Evolutionary conservation across 352 stramenopile species (phyloP).

Genomic region (Globisporangium apiculatum): DNA sequence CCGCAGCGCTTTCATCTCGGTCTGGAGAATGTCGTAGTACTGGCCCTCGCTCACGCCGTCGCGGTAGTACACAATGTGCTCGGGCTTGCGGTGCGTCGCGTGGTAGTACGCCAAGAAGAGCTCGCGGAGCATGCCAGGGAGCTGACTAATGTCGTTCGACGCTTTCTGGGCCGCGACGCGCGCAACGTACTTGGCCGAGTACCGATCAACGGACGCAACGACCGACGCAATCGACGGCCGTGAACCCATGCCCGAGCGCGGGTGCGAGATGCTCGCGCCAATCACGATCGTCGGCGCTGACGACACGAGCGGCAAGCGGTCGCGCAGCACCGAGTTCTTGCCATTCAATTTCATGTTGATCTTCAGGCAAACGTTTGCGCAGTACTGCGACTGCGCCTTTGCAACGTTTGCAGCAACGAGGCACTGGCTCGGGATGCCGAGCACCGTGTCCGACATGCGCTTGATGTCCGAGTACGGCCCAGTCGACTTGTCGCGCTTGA

Average conservation of each 20-base stretch:
- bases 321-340: conserved; percentile 48
- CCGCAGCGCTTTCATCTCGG: conserved; percentile 43
- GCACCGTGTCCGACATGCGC: conserved; percentile 52
- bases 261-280: conserved; percentile 70
- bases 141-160: conserved; percentile 43
- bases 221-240: conserved; percentile 74
- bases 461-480: conserved; percentile 65
- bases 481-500: conserved; percentile 39
- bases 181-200: conserved; percentile 52
- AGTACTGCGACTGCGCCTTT: conserved; percentile 44
- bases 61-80: conserved; percentile 82
- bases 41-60: conserved; percentile 84
- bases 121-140: conserved; percentile 57
- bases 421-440: conserved; percentile 69
- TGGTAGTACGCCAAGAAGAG: conserved; percentile 75
- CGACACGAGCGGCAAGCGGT: conserved; percentile 38
- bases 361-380: conserved; percentile 60
- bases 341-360: conserved; percentile 77
- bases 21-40: conserved; percentile 65
- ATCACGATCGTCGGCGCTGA: conserved; percentile 66
- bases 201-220: conserved; percentile 67
- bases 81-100: conserved; percentile 60
- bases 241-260: conserved; percentile 41
- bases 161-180: conserved; percentile 46
- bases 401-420: conserved; percentile 44